Conservation (phyloP, 345 rosid species). For the Eucalyptus curtisii region DNA sequence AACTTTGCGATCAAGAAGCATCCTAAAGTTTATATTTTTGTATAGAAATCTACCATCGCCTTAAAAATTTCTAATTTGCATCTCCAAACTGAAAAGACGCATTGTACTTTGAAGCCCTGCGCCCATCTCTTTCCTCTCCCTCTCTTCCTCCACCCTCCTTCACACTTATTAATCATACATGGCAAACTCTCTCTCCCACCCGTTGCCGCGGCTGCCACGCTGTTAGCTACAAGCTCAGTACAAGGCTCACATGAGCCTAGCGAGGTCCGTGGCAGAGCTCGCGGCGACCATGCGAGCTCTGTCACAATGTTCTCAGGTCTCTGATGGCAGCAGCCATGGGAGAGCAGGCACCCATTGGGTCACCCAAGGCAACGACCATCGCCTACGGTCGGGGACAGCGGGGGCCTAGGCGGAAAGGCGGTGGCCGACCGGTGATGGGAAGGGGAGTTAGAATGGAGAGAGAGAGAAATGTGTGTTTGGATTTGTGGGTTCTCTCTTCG, state of each 20-base stretch:
- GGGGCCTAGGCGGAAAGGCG: not conserved
- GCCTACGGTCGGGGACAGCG: not conserved
- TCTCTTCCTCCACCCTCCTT: not conserved
- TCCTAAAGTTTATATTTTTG: not conserved
- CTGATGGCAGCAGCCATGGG: not conserved
- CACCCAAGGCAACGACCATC: not conserved
- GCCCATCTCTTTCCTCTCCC: not conserved
- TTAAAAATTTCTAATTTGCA: not conserved
- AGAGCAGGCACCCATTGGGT: not conserved
- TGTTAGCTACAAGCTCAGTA: not conserved
- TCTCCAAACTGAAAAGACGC: not conserved
- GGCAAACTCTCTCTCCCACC: no score
- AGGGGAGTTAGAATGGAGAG: not conserved
- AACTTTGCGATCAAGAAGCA: not conserved
- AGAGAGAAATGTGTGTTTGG: not conserved
- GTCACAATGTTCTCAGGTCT: not conserved
- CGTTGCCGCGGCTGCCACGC: no score
- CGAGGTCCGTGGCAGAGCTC: not conserved
- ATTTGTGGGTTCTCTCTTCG: not conserved
- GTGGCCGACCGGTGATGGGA: not conserved
- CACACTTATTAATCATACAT: no score
- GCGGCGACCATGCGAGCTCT: not conserved
- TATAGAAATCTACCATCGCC: not conserved
- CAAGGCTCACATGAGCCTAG: not conserved
- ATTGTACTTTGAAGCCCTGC: not conserved